A percentile compares a stretch with the other conserved stretches of the same genome.
These are phyloP conservation scores for Lecanicillium sp. DNA, from an alignment of 2,329 filamentous ascomycete genomes.

Conservation along the genomic window DNA sequence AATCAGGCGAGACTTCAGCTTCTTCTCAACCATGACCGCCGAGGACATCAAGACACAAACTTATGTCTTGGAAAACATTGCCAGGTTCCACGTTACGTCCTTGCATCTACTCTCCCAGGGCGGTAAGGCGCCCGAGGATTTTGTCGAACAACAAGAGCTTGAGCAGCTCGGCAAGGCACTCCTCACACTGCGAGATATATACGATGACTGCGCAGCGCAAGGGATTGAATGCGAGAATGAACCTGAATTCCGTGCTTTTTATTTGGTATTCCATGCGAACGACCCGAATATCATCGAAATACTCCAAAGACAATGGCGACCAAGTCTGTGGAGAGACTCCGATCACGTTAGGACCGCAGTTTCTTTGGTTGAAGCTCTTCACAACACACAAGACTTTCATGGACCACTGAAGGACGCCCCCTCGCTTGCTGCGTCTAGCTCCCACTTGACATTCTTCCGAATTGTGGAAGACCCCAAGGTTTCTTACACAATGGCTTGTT, in stretches of 20 bases:
- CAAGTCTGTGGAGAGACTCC: slow-evolving; percentile 44
- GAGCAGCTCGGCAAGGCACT: slow-evolving; percentile 61
- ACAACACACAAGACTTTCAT: slow-evolving; percentile 48
- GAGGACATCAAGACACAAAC: slow-evolving; percentile 52
- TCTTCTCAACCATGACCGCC: slow-evolving; percentile 52
- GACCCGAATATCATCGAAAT: slow-evolving; percentile 47
- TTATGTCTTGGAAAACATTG: slow-evolving; percentile 58
- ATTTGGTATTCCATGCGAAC: slow-evolving; percentile 53
- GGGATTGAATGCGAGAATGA: slow-evolving; percentile 54
- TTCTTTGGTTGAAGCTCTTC: slow-evolving; percentile 51
- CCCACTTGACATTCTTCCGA: slow-evolving; percentile 49
- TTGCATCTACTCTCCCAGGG: slow-evolving; percentile 54
- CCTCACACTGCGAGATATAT: slow-evolving; percentile 57
- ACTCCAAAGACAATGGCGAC: slow-evolving; percentile 50
- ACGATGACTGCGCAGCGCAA: slow-evolving; percentile 56
- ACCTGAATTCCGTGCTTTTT: slow-evolving; percentile 58
- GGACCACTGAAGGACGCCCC: slow-evolving; percentile 47
- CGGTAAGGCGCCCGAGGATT: slow-evolving; percentile 49
- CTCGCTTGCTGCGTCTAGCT: slow-evolving; percentile 40
- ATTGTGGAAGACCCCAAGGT: slow-evolving; percentile 49
- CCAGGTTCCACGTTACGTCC: slow-evolving; percentile 58
- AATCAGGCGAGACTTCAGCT: slow-evolving; percentile 61
- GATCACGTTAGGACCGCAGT: slow-evolving; percentile 55
- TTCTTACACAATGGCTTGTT: slow-evolving; percentile 63
- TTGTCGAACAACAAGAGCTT: slow-evolving; percentile 59